Conservation (phyloP, 345 rosid genomes). For the Ailanthus altissimus region DNA sequence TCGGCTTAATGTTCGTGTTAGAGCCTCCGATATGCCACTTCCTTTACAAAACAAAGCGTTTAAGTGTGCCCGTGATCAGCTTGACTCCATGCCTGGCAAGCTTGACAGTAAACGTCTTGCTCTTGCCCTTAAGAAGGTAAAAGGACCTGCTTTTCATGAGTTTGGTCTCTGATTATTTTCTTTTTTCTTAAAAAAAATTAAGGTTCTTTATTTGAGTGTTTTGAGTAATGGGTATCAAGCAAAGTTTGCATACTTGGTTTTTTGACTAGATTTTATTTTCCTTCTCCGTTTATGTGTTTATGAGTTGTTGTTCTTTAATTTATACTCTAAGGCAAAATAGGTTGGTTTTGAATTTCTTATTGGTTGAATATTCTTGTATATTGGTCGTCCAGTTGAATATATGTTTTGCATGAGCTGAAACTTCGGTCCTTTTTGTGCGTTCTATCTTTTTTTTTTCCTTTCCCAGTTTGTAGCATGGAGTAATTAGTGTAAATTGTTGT, state of each 20-base stretch:
- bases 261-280: background rate
- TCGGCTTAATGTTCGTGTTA: constrained; percentile 59
- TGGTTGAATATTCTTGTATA: constrained; percentile 1
- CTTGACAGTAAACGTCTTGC: constrained; percentile 91
- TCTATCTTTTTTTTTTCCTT: background rate
- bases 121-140: constrained; percentile 87
- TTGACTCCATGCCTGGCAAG: constrained; percentile 75
- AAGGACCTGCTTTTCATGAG: background rate
- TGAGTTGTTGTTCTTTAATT: background rate
- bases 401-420: background rate
- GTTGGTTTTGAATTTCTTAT: background rate
- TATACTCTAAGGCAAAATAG: background rate
- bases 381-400: background rate
- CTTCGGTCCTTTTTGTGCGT: background rate
- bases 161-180: background rate
- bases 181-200: background rate
- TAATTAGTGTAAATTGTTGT: background rate
- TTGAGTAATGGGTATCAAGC: background rate
- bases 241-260: background rate
- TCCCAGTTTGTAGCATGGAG: background rate
- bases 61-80: constrained; percentile 69
- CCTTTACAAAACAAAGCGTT: constrained; percentile 72
- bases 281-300: background rate
- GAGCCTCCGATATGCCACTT: constrained; percentile 88
- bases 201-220: background rate